These are phyloP conservation scores for Penicillium macrosclerotiorum DNA, from an alignment of 495 filamentous ascomycete genomes.

Conservation along the genomic window DNA sequence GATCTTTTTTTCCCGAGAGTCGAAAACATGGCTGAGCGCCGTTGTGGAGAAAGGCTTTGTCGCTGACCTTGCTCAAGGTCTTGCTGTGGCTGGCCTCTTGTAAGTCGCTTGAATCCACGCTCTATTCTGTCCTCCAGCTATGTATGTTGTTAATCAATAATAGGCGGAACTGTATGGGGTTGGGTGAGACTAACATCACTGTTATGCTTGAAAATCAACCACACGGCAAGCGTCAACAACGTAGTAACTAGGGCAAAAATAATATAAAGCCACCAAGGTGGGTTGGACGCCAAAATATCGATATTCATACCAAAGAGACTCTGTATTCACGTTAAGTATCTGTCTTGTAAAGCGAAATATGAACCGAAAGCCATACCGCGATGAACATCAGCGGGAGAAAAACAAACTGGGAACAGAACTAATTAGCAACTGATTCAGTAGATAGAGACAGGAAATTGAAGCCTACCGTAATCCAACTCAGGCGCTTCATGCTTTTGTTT, in stretches of 20 bases:
- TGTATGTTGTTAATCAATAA: too few species aligned
- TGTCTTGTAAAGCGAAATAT: too few species aligned
- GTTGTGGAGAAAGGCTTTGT: too few species aligned
- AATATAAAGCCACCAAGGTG: slow-evolving; percentile 7
- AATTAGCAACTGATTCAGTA: too few species aligned
- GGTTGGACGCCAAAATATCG: background rate
- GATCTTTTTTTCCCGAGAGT: too few species aligned
- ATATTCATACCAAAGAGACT: slow-evolving; percentile 11
- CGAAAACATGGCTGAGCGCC: too few species aligned
- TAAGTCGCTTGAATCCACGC: too few species aligned
- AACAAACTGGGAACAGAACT: background rate
- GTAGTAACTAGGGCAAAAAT: background rate
- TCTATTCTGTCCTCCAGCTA: too few species aligned
- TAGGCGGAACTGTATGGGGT: too few species aligned
- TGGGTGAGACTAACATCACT: too few species aligned
- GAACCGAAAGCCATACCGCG: background rate
- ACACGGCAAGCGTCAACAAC: background rate
- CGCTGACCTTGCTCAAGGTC: too few species aligned
- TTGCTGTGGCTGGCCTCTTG: too few species aligned
- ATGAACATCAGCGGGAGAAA: slow-evolving; percentile 8
- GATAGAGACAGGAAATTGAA: background rate
- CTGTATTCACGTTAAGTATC: background rate
- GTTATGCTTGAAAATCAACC: slow-evolving; percentile 6
- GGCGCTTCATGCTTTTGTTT: slow-evolving; percentile 3
- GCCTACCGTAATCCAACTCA: slow-evolving; percentile 8